These are phyloP conservation scores for grape (Vitis vinifera) DNA, from an alignment of 164 flowering plant genomes.

Conservation along the genomic window DNA sequence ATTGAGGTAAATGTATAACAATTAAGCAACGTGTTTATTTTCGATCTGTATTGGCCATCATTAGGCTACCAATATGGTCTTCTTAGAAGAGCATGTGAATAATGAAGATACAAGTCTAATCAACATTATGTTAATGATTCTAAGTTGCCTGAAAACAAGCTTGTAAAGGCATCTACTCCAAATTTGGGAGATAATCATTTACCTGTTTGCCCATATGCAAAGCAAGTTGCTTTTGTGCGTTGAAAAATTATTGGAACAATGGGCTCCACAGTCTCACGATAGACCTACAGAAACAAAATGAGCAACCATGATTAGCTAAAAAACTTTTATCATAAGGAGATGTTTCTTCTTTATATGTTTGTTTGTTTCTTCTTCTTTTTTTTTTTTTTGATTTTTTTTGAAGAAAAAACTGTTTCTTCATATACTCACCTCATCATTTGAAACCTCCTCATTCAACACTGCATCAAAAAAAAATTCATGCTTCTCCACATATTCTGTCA, in stretches of 20 bases:
- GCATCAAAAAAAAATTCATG: constrained; percentile 98
- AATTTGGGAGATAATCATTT: constrained; percentile 2
- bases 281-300: constrained; percentile 50
- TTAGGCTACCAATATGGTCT: too few species aligned
- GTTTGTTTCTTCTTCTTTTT: not conserved
- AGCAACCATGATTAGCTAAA: not conserved
- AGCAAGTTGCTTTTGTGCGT: constrained; percentile 97
- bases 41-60: too few species aligned
- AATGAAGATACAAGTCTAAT: too few species aligned
- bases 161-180: not conserved
- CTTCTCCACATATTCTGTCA: constrained; percentile 87
- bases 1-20: too few species aligned
- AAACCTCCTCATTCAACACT: constrained; percentile 85
- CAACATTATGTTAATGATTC: not conserved
- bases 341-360: too few species aligned
- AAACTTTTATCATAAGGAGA: not conserved
- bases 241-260: constrained; percentile 91
- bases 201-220: constrained; percentile 99
- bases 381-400: not conserved
- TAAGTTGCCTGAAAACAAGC: not conserved
- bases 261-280: constrained; percentile 92
- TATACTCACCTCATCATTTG: constrained; percentile 88
- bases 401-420: not conserved
- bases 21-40: too few species aligned
- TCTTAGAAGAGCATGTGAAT: too few species aligned